Base-by-base conservation (phyloP, 1,284 basidiomycete genomes). In the Takashimella tepidaria region DNA sequence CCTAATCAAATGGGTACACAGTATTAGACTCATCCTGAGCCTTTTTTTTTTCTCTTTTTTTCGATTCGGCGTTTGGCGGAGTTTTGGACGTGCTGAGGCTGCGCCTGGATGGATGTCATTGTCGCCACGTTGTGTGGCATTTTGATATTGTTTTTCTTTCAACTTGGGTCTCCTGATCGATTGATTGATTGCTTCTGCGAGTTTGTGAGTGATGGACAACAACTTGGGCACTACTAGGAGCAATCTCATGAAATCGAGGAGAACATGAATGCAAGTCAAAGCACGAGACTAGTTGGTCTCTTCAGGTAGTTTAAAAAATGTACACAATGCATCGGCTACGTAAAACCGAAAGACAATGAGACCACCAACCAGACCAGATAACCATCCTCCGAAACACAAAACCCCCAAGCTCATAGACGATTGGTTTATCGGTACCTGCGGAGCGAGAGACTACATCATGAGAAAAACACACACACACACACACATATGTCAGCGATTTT, bases 401-500 rank as follows among this genome's bases (percentile, higher is more conserved):
- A 47, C 47, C 53, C 56, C 37, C 56, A 49, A 48, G 56, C 49
- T 19, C 23, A 11, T 41, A 16, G 16, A 12, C 26, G 20, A n/a
- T 24, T 26, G 45, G 70, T 69, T 88, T 83, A 97, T 79, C 93
- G 89, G 88, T 98, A 98, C 73, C 93, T 89, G 74, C 90, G 90
- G 72, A 97, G 87, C 76, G 89, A 92, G 82, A 97, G 90, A 47
- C 78, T 80, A 62, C 22, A n/a, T n/a, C n/a, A n/a, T n/a, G n/a
- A n/a, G n/a, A n/a, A n/a, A n/a, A n/a, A n/a, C n/a, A n/a, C n/a
- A n/a, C n/a, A n/a, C n/a, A n/a, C n/a, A n/a, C n/a, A n/a, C n/a
- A n/a, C n/a, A n/a, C n/a, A n/a, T n/a, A n/a, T n/a, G 47, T 49
- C 21, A 21, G 22, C 23, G 23, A n/a, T 41, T 23, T n/a, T n/a